phyloP scores from a whole-genome alignment of 495 filamentous ascomycete species.

The Thermothielavioides terrestris region DNA sequence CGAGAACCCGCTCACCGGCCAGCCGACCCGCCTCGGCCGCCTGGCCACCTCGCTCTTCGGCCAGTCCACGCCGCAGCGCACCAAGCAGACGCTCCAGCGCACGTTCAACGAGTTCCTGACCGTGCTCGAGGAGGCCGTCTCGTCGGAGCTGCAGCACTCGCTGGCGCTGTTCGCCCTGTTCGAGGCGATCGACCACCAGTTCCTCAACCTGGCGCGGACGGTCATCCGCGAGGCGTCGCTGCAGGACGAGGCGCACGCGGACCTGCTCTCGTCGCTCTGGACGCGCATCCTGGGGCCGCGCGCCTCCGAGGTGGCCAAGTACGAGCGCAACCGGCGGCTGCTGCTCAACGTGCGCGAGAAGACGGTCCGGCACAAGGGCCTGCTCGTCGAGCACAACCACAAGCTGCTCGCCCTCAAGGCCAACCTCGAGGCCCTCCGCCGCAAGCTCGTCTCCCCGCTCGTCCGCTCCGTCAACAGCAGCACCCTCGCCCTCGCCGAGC shows the following conservation, averaged over 20 bases:
- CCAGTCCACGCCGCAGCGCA: constrained; percentile 67
- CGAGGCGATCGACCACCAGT: constrained; percentile 78
- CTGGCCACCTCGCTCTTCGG: constrained; percentile 66
- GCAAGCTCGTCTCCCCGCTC: constrained; percentile 72
- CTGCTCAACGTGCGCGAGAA: constrained; percentile 68
- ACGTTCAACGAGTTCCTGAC: constrained; percentile 81
- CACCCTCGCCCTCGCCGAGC: constrained; percentile 67
- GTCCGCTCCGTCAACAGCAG: constrained; percentile 60
- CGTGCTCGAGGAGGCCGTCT: constrained; percentile 83
- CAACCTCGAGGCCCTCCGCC: constrained; percentile 66
- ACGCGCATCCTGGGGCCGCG: constrained; percentile 70
- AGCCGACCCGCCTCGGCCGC: constrained; percentile 57
- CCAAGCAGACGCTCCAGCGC: constrained; percentile 67
- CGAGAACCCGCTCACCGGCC: constrained; percentile 49
- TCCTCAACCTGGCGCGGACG: constrained; percentile 77
- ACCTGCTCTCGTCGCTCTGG: constrained; percentile 79
- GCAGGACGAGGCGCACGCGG: constrained; percentile 68
- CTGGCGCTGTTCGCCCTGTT: constrained; percentile 73
- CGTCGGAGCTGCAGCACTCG: constrained; percentile 67
- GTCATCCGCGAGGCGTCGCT: constrained; percentile 72
- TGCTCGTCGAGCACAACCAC: constrained; percentile 74
- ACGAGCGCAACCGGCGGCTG: constrained; percentile 72
- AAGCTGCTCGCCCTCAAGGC: constrained; percentile 70
- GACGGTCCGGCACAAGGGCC: constrained; percentile 76
- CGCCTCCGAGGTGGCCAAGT: constrained; percentile 64